Evolutionary conservation across 169 alveolate species (phyloP), one percentile per base, ranked within the genome.

Genomic region (Miamiensis avidus): DNA sequence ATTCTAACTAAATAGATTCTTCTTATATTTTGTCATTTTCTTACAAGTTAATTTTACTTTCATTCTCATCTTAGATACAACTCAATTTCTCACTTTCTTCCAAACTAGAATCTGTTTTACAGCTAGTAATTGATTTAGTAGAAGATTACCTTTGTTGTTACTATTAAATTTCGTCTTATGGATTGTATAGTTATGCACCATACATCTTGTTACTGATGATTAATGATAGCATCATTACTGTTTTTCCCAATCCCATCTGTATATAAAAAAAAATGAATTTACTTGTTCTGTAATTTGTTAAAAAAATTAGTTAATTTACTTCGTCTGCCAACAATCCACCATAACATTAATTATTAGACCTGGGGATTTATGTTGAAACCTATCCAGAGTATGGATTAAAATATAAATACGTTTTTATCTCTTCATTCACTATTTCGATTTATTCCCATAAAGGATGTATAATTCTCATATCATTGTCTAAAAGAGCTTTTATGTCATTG

Each of bases 311-410:
- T 49, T 49, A 11, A 11, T 49, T 49, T 49, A 49, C 69, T 88
- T 94, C 97, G 82, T 94, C 97, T 0, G 96, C 97, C 30, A 94
- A 78, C 26, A 94, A 86, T 0, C 95, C 93, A 16, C 97, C 97
- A 69, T 81, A 32, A 65, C 92, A 86, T 65, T 78, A 72, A 29
- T 72, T 30, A 29, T 74, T 29, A 1, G 88, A 85, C 0, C 78
- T 65, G n/a, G 91, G 94, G 31, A 84, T 81, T 28, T 75, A 29
- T 1, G 73, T 69, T 1, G 89, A 74, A 34, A 87, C 75, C 49
- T 81, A 82, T 1, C 94, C 94, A 29, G 94, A 82, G 77, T 49
- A 86, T 0, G 91, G 85, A 74, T 87, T 86, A 74, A 90, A 81
- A 82, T 84, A 88, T 29, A 88, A 31, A 28, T 11, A 76, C 27